phyloP scores from a whole-genome alignment of 257 asterid genomes.

The Solanum appendiculatum region DNA sequence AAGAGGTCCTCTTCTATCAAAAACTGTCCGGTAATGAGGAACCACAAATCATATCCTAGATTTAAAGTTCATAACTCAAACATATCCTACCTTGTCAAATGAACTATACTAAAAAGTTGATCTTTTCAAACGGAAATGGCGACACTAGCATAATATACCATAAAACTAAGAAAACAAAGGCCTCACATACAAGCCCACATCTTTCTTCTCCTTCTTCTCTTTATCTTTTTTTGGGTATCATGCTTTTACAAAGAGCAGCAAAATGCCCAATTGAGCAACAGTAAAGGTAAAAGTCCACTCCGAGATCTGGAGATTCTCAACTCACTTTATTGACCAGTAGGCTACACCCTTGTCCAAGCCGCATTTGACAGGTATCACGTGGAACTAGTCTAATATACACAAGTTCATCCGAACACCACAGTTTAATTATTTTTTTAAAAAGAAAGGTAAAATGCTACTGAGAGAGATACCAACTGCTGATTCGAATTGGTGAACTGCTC shows the following conservation, averaged over 20 bases:
- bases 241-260: not conserved
- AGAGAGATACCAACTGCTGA: not conserved
- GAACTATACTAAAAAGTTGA: not conserved
- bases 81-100: not conserved
- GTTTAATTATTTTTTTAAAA: too few relatives aligned
- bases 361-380: rapidly evolving
- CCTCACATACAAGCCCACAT: not conserved
- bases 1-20: not conserved
- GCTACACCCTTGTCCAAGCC: not conserved
- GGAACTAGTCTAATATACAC: not conserved
- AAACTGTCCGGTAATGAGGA: not conserved
- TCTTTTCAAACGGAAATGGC: not conserved
- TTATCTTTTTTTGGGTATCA: not conserved
- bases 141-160: not conserved
- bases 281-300: not conserved
- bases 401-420: not conserved
- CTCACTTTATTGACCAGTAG: not conserved
- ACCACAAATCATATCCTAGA: not conserved
- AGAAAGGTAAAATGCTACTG: too few relatives aligned
- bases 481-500: not conserved
- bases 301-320: not conserved
- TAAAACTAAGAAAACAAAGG: not conserved
- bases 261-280: not conserved
- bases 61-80: not conserved
- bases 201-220: not conserved